These are phyloP conservation scores for Botrytis fragariae DNA, from an alignment of 2,329 filamentous ascomycete species.

Conservation along the genomic window DNA sequence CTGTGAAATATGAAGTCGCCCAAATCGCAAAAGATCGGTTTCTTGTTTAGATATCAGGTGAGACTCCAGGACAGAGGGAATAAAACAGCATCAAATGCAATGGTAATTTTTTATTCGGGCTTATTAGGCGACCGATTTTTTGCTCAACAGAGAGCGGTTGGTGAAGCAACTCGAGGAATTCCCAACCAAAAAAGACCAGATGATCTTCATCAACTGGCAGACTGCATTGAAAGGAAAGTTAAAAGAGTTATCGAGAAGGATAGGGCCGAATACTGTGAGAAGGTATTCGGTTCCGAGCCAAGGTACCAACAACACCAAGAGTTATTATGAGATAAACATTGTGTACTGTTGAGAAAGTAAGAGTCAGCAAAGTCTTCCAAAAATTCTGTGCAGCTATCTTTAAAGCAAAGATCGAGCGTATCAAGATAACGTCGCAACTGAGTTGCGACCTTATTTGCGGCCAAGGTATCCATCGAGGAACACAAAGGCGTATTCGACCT, in stretches of 20 bases:
- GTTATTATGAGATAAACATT: background rate
- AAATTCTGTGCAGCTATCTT: background rate
- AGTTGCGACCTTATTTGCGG: background rate
- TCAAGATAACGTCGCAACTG: background rate
- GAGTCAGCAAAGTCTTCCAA: background rate
- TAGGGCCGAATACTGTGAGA: background rate
- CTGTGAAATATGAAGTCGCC: background rate
- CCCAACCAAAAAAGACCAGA: background rate
- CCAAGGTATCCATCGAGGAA: background rate
- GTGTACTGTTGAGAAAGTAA: background rate
- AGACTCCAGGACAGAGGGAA: fast-evolving
- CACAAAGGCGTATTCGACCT: background rate
- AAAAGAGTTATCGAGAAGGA: background rate
- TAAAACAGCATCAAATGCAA: background rate
- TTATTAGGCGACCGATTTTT: background rate
- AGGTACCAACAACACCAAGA: background rate
- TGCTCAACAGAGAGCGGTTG: background rate
- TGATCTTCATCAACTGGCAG: background rate
- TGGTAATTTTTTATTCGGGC: background rate
- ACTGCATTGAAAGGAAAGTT: background rate
- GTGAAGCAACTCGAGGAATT: background rate
- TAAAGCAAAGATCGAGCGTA: background rate
- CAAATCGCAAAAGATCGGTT: fast-evolving
- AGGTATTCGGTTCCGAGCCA: background rate
- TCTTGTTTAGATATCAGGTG: fast-evolving